Evolutionary conservation across 1,139 yeast species (phyloP), one percentile per base, ranked within the genome.

Genomic region (Taphrina wiesneri): DNA sequence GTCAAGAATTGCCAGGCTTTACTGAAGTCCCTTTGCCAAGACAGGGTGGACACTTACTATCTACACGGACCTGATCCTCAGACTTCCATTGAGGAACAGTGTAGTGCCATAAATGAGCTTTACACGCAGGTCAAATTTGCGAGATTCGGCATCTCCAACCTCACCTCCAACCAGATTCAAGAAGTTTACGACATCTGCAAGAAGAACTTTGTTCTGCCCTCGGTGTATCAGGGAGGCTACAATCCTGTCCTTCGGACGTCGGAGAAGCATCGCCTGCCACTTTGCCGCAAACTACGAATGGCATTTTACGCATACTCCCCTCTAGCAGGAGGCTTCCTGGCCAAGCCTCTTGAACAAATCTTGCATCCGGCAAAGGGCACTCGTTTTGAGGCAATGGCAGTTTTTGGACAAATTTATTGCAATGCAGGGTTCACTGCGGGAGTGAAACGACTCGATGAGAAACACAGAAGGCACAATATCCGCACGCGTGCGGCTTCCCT

Each of bases 221-320:
- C 28, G 7, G 52, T 46, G 28, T 46, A 46, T 46, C 52, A 46
- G 23, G 52, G 52, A 19, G 52, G 52, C 11, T 46, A 46, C 30
- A 46, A 46, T 23, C 52, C 52, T 17, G 21, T 46, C 30, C 13
- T 17, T 17, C 25, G 52, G 23, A 23, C 23, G n/a, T 23, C 52
- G 52, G 52, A 46, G 28, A 17, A 23, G 25, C 25, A 17, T 46
- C 25, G 25, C 9, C 28, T 46, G 5, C 52, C 52, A n/a, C n/a
- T 46, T 5, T 23, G 25, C 13, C 25, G 21, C 25, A 46, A 46
- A n/a, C 28, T 46, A 15, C 13, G 30, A 5, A 17, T 46, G 9
- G 28, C 15, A 11, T 46, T 46, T n/a, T 46, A 46, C 21, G 52
- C 52, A 5, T 46, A 5, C 21, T 19, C 28, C n/a, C 52, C 52